These are phyloP conservation scores for Baeospora myosura DNA, from an alignment of 1,284 basidiomycete species.

Conservation along the genomic window DNA sequence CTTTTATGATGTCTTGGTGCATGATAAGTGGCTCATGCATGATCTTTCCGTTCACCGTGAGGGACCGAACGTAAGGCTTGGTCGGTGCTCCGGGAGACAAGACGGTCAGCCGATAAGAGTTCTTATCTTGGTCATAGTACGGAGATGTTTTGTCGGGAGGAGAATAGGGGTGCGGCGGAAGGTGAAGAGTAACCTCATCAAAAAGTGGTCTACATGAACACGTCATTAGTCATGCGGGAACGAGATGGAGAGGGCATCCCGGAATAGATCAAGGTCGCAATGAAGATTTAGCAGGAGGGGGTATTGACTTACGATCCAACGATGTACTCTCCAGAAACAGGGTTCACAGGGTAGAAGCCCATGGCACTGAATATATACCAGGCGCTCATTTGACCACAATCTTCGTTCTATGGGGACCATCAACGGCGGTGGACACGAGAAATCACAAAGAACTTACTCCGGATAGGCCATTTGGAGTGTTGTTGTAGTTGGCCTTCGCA, in stretches of 20 bases:
- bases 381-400: conserved; percentile 85
- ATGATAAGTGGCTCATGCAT: conserved; percentile 40
- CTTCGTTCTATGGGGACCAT: conserved; percentile 75
- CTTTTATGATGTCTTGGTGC: conserved; percentile 50
- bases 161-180: conserved; percentile 31
- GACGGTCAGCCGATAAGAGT: conserved; percentile 37
- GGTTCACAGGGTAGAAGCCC: conserved; percentile 84
- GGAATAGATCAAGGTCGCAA: too few relatives aligned
- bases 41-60: conserved; percentile 45
- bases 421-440: conserved; percentile 2
- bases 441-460: conserved; percentile 38
- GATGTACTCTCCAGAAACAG: too few relatives aligned
- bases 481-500: conserved; percentile 57
- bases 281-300: too few relatives aligned
- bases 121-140: conserved; percentile 7
- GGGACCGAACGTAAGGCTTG: conserved; percentile 51
- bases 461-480: conserved; percentile 57
- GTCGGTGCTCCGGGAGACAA: conserved; percentile 44
- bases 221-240: background rate
- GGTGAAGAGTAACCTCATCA: conserved; percentile 48
- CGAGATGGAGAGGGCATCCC: conserved; percentile 13
- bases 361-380: conserved; percentile 81
- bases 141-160: background rate
- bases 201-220: conserved; percentile 54
- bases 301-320: too few relatives aligned